Percentiles rank a stretch among this genome's conserved stretches.
These are phyloP conservation scores for Rhizophlyctis rosea DNA, from an alignment of 192 early-diverging fungal genomes.

Conservation along the genomic window DNA sequence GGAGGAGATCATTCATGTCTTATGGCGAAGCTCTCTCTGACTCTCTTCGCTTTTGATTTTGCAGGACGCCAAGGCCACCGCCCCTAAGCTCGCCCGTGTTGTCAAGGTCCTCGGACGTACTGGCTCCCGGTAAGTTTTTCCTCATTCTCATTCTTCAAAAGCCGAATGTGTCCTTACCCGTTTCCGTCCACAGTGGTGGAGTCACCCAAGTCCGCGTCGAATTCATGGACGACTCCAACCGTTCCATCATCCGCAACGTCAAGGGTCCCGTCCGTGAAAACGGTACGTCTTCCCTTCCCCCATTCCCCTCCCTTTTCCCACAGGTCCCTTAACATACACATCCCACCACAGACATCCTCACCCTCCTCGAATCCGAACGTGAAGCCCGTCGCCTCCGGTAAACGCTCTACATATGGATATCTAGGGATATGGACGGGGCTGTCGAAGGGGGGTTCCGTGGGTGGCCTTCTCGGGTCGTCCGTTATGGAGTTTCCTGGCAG, in stretches of 20 bases:
- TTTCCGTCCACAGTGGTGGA: conserved; percentile 67
- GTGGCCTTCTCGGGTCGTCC: too few relatives aligned
- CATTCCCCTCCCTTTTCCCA: neutral
- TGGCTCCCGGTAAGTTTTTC: conserved; percentile 76
- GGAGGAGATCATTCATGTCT: neutral
- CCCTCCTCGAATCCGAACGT: conserved; percentile 98
- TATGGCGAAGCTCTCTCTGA: neutral
- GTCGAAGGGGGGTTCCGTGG: too few relatives aligned
- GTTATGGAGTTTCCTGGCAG: too few relatives aligned
- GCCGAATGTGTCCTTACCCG: neutral
- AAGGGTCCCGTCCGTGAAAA: conserved; percentile 98
- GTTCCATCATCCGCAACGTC: conserved; percentile 99
- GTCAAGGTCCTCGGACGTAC: conserved; percentile 98
- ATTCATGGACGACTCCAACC: conserved; percentile 92
- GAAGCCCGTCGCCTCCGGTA: conserved; percentile 98
- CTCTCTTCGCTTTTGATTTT: neutral
- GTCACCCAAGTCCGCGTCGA: conserved; percentile 99
- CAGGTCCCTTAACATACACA: neutral
- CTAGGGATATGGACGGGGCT: too few relatives aligned
- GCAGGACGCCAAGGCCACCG: conserved; percentile 45
- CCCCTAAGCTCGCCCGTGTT: conserved; percentile 88
- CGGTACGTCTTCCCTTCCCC: conserved; percentile 35
- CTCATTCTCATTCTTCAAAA: conserved; percentile 12
- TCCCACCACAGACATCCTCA: conserved; percentile 78
- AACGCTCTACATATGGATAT: too few relatives aligned